Evolutionary conservation across 2,329 filamentous ascomycete genomes (phyloP).

Genomic region (Pseudopyricularia javanii): DNA sequence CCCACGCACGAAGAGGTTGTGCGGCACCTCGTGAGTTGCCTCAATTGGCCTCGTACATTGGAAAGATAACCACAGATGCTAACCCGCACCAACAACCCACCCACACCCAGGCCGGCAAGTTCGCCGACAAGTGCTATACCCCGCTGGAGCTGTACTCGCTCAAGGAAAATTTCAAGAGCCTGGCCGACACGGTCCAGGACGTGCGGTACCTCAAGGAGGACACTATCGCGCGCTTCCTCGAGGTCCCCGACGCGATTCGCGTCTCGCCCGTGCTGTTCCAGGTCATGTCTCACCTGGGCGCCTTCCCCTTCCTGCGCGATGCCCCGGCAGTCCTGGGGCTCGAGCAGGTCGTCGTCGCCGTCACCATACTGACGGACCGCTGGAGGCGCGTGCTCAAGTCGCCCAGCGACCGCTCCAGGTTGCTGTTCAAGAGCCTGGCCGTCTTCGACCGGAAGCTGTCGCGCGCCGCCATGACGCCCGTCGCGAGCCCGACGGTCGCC

Average conservation of each 20-base stretch:
- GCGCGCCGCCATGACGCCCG: conserved; percentile 12
- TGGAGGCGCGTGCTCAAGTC: conserved; percentile 51
- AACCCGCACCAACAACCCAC: not conserved
- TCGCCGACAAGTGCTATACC: conserved; percentile 59
- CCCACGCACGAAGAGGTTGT: conserved; percentile 39
- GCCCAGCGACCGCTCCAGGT: conserved; percentile 44
- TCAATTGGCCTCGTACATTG: not conserved
- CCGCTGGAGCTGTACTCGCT: conserved; percentile 62
- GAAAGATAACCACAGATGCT: not conserved
- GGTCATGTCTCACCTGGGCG: conserved; percentile 58
- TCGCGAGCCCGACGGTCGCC: conserved; percentile 6
- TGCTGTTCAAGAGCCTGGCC: conserved; percentile 60
- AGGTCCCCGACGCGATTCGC: conserved; percentile 57
- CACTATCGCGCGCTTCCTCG: conserved; percentile 59
- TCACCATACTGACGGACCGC: conserved; percentile 60
- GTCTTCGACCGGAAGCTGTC: conserved; percentile 53
- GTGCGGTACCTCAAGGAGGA: conserved; percentile 58
- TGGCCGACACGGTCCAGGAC: conserved; percentile 51
- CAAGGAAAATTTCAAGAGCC: conserved; percentile 58
- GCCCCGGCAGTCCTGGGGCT: conserved; percentile 59
- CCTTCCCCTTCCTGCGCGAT: conserved; percentile 61
- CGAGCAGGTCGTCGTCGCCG: conserved; percentile 58
- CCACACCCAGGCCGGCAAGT: conserved; percentile 46
- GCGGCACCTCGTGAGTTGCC: conserved; percentile 30
- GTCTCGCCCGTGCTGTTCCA: conserved; percentile 60